Conservation (phyloP, 345 rosid species). For the Triadica sebifera region DNA sequence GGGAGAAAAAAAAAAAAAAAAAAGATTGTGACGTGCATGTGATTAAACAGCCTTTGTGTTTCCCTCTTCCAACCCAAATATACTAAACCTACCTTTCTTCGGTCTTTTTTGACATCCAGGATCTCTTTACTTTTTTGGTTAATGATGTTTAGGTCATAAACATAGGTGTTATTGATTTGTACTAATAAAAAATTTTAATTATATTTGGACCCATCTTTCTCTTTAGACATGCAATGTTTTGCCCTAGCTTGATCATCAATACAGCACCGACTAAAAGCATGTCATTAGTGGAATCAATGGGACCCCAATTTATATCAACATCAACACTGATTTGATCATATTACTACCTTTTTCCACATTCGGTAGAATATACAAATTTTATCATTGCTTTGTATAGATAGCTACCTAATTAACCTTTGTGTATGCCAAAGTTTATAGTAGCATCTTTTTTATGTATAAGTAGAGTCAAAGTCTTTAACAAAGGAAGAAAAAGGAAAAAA, state of each 20-base stretch:
- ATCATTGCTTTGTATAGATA: neutral
- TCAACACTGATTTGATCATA: conserved; percentile 12
- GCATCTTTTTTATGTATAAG: conserved; percentile 33
- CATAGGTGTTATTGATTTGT: conserved; percentile 21
- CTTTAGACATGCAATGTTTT: conserved; percentile 21
- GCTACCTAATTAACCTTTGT: conserved; percentile 7
- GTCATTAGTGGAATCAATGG: conserved; percentile 41
- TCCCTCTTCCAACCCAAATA: conserved; percentile 44
- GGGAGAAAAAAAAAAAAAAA: conserved; percentile 27
- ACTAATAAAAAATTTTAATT: conserved; percentile 1
- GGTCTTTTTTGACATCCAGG: conserved; percentile 44
- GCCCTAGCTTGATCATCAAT: conserved; percentile 30
- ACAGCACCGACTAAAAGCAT: conserved; percentile 40
- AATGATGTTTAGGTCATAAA: conserved; percentile 42
- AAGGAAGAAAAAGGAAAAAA: neutral
- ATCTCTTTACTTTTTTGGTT: conserved; percentile 10
- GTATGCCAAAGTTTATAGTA: conserved; percentile 27
- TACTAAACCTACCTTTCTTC: conserved; percentile 25
- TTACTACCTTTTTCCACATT: conserved; percentile 15
- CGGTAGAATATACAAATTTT: conserved; percentile 11
- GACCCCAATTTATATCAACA: conserved; percentile 24
- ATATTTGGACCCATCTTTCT: conserved; percentile 26
- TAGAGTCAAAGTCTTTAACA: conserved; percentile 33
- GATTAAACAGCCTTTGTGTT: conserved; percentile 79
- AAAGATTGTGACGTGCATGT: conserved; percentile 70